A percentile compares a stretch with the other conserved stretches of the same genome.
Evolutionary conservation across 805 yeast species (phyloP).

Genomic region (Candida alai): DNA sequence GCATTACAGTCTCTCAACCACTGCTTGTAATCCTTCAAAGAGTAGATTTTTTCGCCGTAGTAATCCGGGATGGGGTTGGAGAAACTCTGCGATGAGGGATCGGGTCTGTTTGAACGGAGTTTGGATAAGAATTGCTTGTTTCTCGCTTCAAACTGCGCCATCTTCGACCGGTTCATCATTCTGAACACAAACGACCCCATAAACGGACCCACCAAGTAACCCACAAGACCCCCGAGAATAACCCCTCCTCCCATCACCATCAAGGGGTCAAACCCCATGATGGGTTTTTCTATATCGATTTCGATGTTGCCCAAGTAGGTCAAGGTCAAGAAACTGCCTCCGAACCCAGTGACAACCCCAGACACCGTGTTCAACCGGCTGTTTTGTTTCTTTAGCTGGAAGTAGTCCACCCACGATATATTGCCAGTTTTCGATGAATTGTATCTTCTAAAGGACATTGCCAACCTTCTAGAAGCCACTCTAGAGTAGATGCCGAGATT

Average conservation of each 20-base stretch:
- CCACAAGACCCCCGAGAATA: slow-evolving; percentile 66
- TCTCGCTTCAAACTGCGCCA: slow-evolving; percentile 51
- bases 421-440: slow-evolving; percentile 17
- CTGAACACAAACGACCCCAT: slow-evolving; percentile 69
- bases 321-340: slow-evolving; percentile 69
- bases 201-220: slow-evolving; percentile 81
- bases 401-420: slow-evolving; percentile 78
- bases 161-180: slow-evolving; percentile 42
- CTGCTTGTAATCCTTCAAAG: slow-evolving; percentile 80
- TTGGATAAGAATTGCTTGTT: slow-evolving; percentile 73
- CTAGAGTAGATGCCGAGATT: slow-evolving; percentile 8
- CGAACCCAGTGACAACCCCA: slow-evolving; percentile 62
- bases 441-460: slow-evolving; percentile 12
- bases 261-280: slow-evolving; percentile 88
- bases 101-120: slow-evolving; percentile 77
- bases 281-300: slow-evolving; percentile 80
- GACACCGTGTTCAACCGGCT: slow-evolving; percentile 65
- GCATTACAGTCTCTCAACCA: slow-evolving; percentile 96
- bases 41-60: slow-evolving; percentile 93
- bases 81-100: slow-evolving; percentile 86
- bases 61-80: slow-evolving; percentile 97
- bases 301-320: slow-evolving; percentile 74
- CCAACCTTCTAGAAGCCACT: slow-evolving; percentile 4
- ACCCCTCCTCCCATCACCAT: slow-evolving; percentile 75
- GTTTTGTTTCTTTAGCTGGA: slow-evolving; percentile 70